Conservation (phyloP, 352 stramenopile genomes). For the Globisporangium cylindrosporum region DNA sequence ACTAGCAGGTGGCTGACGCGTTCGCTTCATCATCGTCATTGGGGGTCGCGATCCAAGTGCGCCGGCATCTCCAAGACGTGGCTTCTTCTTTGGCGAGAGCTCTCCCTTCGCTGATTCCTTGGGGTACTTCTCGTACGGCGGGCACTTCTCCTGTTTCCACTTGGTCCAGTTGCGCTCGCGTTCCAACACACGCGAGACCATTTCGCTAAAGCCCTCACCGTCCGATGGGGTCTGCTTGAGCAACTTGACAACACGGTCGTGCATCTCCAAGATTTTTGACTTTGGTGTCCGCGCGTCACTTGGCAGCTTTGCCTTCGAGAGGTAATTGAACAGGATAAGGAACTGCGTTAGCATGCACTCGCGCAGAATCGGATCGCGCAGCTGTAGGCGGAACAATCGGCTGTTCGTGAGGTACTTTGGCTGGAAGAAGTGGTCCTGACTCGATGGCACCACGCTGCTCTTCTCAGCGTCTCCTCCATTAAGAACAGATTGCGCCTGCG, state of each 20-base stretch:
- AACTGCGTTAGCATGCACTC: conserved; percentile 90
- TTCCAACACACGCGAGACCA: conserved; percentile 82
- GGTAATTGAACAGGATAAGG: conserved; percentile 77
- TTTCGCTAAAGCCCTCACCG: conserved; percentile 85
- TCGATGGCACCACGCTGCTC: neutral
- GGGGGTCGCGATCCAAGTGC: conserved; percentile 18
- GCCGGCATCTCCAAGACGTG: conserved; percentile 37
- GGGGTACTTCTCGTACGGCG: conserved; percentile 63
- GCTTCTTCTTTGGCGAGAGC: conserved; percentile 31
- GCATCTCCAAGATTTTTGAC: conserved; percentile 53
- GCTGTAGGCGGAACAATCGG: conserved; percentile 86
- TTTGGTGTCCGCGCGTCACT: conserved; percentile 48
- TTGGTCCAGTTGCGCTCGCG: conserved; percentile 89
- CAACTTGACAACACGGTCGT: conserved; percentile 71
- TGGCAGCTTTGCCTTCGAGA: conserved; percentile 59
- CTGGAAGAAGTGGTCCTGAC: conserved; percentile 86
- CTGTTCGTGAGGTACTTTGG: conserved; percentile 93
- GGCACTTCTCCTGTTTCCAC: conserved; percentile 90
- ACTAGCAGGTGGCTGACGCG: conserved; percentile 7
- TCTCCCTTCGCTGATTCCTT: conserved; percentile 3
- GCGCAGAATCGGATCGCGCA: conserved; percentile 87
- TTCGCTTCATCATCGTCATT: conserved; percentile 21
- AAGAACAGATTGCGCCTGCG: conserved; percentile 1
- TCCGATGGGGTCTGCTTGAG: conserved; percentile 85
- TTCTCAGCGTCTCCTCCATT: neutral